Evolutionary conservation across 2,329 filamentous ascomycete species (phyloP).

Genomic region (Pyrenochaeta sp.): DNA sequence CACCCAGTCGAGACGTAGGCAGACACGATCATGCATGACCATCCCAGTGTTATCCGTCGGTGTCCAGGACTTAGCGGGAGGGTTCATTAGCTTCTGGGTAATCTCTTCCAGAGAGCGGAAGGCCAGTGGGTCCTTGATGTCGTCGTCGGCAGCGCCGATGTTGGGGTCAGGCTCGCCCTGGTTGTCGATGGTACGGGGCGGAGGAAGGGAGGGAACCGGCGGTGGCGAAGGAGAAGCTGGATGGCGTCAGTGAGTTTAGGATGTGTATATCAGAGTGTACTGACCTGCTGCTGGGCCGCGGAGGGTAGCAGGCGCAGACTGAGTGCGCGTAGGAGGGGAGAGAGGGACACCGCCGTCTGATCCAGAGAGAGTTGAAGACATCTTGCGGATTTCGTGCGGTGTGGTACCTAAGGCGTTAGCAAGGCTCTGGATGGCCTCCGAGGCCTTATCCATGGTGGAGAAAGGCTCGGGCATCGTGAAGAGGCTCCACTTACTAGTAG

Average conservation of each 20-base stretch:
- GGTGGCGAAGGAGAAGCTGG: background rate
- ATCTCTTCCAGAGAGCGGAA: background rate
- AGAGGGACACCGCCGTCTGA: background rate
- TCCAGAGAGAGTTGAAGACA: background rate
- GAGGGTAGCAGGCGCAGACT: background rate
- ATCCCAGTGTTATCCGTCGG: background rate
- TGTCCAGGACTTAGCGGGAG: background rate
- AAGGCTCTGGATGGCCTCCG: too few relatives aligned
- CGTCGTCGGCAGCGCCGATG: background rate
- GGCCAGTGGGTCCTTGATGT: constrained; percentile 1
- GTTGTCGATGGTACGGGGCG: background rate
- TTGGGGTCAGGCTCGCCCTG: background rate
- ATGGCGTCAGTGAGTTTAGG: background rate
- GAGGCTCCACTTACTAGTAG: too few relatives aligned
- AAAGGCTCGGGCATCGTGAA: too few relatives aligned
- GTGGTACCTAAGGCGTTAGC: too few relatives aligned
- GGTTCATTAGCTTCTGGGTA: background rate
- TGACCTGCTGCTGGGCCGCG: background rate
- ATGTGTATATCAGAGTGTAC: background rate
- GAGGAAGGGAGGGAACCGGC: background rate
- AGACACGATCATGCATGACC: background rate
- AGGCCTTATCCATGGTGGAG: too few relatives aligned
- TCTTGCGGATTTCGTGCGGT: background rate
- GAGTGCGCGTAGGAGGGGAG: background rate
- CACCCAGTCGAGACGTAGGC: background rate